A percentile compares a stretch with the other conserved stretches of the same genome.
These are phyloP conservation scores for Postia placenta DNA, from an alignment of 768 basidiomycete genomes.

Conservation along the genomic window DNA sequence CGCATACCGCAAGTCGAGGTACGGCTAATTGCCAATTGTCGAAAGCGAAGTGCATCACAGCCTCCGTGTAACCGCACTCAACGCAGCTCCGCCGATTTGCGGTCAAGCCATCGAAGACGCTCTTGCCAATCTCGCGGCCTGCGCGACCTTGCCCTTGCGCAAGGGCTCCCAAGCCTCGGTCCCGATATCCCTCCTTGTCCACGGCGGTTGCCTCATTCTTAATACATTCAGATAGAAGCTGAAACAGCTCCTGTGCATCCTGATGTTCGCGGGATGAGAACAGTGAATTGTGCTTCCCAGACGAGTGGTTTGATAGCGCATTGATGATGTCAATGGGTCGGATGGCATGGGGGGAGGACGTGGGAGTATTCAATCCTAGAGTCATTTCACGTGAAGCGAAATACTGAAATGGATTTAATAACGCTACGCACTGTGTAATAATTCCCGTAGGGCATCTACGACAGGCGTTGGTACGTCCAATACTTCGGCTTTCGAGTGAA, in stretches of 20 bases:
- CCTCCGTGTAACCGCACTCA: conserved; percentile 88
- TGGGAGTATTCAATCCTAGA: conserved; percentile 62
- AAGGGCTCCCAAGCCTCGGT: conserved; percentile 66
- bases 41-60: conserved; percentile 87
- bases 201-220: conserved; percentile 79
- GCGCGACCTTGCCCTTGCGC: conserved; percentile 22
- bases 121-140: conserved; percentile 43
- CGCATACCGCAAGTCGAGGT: conserved; percentile 57
- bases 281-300: conserved; percentile 52
- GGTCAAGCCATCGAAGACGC: conserved; percentile 85
- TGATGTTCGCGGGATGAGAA: conserved; percentile 92
- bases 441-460: conserved; percentile 70
- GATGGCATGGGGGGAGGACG: conserved; percentile 49
- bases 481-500: conserved; percentile 71
- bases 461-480: conserved; percentile 83
- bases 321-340: conserved; percentile 70
- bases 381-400: too few species aligned
- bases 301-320: conserved; percentile 52
- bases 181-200: conserved; percentile 61
- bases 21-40: conserved; percentile 81
- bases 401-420: background rate
- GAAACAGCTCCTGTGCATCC: conserved; percentile 97
- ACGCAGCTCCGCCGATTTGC: conserved; percentile 87
- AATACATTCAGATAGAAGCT: conserved; percentile 84
- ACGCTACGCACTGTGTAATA: conserved; percentile 45